Evolutionary conservation across 805 yeast genomes (phyloP).

Genomic region (Metschnikowia hibisci): DNA sequence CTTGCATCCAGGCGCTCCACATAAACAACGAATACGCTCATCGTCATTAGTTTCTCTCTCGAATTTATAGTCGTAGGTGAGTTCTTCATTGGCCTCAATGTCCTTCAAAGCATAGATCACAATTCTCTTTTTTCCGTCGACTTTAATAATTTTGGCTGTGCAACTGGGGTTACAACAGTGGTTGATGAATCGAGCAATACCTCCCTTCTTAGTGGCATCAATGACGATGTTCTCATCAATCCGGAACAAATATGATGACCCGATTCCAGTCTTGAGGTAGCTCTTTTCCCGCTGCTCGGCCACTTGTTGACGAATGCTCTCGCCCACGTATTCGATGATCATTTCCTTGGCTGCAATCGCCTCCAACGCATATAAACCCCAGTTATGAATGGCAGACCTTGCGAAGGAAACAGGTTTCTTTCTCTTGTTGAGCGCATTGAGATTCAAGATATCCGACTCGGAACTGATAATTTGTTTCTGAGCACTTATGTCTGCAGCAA

Average conservation of each 20-base stretch:
- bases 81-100: conserved; percentile 82
- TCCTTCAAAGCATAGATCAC: conserved; percentile 91
- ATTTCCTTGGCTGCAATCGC: conserved; percentile 94
- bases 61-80: conserved; percentile 94
- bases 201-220: conserved; percentile 97
- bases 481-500: conserved; percentile 84
- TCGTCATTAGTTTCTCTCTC: conserved; percentile 86
- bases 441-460: conserved; percentile 74
- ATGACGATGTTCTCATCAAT: conserved; percentile 92
- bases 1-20: conserved; percentile 94
- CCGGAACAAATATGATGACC: conserved; percentile 88
- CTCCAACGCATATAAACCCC: conserved; percentile 96
- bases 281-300: conserved; percentile 89
- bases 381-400: conserved; percentile 92
- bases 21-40: conserved; percentile 83
- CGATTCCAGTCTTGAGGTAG: conserved; percentile 86
- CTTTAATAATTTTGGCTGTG: conserved; percentile 93
- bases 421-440: conserved; percentile 84
- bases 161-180: conserved; percentile 98
- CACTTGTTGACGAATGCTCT: conserved; percentile 85
- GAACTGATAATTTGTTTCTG: conserved; percentile 74
- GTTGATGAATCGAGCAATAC: conserved; percentile 93
- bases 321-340: conserved; percentile 98
- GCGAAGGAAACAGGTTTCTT: conserved; percentile 96
- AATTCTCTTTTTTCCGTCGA: conserved; percentile 88